A percentile compares a stretch with the other conserved stretches of the same genome.
Evolutionary conservation across 495 filamentous ascomycete species (phyloP).

Genomic region (Talaromyces liani): DNA sequence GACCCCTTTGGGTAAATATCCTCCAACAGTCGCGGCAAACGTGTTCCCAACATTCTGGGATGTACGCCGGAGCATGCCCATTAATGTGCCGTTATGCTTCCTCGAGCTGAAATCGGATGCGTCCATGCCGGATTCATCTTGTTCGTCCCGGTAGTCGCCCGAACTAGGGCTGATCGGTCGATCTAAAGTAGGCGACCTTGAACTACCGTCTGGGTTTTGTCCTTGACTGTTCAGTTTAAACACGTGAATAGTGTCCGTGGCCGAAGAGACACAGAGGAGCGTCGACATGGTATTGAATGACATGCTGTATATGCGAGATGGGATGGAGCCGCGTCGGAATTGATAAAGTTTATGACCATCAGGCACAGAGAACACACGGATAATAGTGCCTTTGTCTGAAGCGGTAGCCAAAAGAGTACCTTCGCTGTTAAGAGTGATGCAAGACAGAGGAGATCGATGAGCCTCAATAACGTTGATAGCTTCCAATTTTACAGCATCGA

Average conservation of each 20-base stretch:
- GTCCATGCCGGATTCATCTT: slow-evolving; percentile 25
- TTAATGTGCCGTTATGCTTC: slow-evolving; percentile 60
- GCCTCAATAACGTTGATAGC: slow-evolving; percentile 89
- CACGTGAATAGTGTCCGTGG: slow-evolving; percentile 94
- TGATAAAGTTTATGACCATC: slow-evolving; percentile 87
- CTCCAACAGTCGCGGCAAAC: slow-evolving; percentile 80
- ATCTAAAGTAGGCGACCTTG: slow-evolving; percentile 24
- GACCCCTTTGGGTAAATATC: slow-evolving; percentile 84
- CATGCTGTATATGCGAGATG: slow-evolving; percentile 94
- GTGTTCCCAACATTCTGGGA: slow-evolving; percentile 91
- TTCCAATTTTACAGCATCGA: slow-evolving; percentile 78
- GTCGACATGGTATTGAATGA: slow-evolving; percentile 96
- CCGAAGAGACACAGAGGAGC: slow-evolving; percentile 88
- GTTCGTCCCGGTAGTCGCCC: slow-evolving; percentile 29
- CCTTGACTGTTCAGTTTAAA: slow-evolving; percentile 62
- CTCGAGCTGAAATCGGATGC: slow-evolving; percentile 27
- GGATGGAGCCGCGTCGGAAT: slow-evolving; percentile 90
- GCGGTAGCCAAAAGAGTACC: slow-evolving; percentile 92
- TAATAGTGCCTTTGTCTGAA: slow-evolving; percentile 95
- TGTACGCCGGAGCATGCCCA: slow-evolving; percentile 89
- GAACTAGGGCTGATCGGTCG: slow-evolving; percentile 33
- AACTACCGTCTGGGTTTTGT: slow-evolving; percentile 23
- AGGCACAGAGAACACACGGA: slow-evolving; percentile 88
- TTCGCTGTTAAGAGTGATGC: slow-evolving; percentile 82
- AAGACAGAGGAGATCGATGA: slow-evolving; percentile 85